Base-by-base conservation (phyloP, 2,329 filamentous ascomycete genomes). In the Reticulascus tulasneorum region DNA sequence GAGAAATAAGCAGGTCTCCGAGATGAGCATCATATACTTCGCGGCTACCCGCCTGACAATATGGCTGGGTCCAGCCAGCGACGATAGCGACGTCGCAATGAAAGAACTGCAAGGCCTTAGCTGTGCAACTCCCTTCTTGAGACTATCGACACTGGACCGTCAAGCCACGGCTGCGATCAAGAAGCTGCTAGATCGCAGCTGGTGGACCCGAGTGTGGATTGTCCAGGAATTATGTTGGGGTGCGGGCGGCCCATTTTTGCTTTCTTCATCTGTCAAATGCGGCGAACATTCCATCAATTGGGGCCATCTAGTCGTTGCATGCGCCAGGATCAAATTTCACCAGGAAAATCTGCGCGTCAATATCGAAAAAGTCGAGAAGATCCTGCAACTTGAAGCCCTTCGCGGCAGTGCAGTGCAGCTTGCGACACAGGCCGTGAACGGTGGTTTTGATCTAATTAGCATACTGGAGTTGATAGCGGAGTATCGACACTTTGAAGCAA, bases 21-120 rank as follows among this genome's bases (percentile, higher is more conserved):
- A 37, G 15, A 46, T 44, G 44, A 16, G 23, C 6, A n/a, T 23
- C 8, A 40, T 47, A 3, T 42, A 35, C 16, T 16, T 19, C 2
- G 32, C 41, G 5, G 41, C 38, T 1, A 13, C 27, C 0, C 17
- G 20, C 2, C 38, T 44, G 15, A 9, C 42, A 5, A 19, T 46
- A 7, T 46, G 41, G 41, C 23, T 46, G 0, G 41, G 44, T 1
- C 7, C 7, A 1, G 21, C 21, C 4, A 39, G 23, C 1, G 1
- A 10, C 1, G 24, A 35, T 1, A 30, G 18, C 1, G n/a, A 23
- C 2, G n/a, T 24, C 4, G 9, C 39, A 5, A 11, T 42, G 16
- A 16, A 23, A 1, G 4, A 13, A 1, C 3, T 41, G 6, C 11
- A 28, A 4, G n/a, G n/a, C n/a, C n/a, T n/a, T n/a, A n/a, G n/a